Percentiles rank a stretch among this genome's conserved stretches.
phyloP scores from a whole-genome alignment of 768 basidiomycete species.

The Naematelia aurantialba region DNA sequence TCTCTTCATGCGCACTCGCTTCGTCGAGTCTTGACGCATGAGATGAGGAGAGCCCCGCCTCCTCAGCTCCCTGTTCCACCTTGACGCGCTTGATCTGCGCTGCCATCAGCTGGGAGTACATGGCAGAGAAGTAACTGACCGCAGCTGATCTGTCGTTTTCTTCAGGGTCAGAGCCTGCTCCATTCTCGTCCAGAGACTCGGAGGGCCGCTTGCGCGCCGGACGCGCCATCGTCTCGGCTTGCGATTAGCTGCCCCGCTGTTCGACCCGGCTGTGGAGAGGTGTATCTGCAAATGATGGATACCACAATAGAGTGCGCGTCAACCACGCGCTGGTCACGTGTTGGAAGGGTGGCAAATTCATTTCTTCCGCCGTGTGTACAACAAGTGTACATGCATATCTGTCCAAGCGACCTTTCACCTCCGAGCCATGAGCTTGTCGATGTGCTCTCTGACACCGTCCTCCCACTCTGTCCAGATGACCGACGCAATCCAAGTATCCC shows the following conservation, averaged over 20 bases:
- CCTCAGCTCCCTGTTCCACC: no score
- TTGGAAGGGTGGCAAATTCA: background rate
- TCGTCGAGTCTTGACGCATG: no score
- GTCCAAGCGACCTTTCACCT: no score
- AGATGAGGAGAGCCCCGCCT: no score
- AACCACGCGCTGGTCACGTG: background rate
- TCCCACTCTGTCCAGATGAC: constrained; percentile 48
- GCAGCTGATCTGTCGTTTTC: constrained; percentile 1
- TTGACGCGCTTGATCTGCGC: constrained; percentile 18
- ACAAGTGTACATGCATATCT: background rate
- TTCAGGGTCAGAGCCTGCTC: background rate
- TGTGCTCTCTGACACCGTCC: constrained; percentile 29
- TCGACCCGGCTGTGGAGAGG: background rate
- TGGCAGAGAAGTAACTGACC: background rate
- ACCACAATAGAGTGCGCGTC: background rate
- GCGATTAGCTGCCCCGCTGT: background rate
- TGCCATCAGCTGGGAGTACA: constrained; percentile 1
- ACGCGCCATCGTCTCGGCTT: background rate
- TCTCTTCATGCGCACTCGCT: no score
- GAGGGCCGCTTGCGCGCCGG: background rate
- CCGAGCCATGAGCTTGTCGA: constrained; percentile 43
- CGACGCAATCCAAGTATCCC: constrained; percentile 39
- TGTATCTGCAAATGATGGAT: background rate
- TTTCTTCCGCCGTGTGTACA: background rate
- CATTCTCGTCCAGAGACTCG: constrained; percentile 1